phyloP scores from a whole-genome alignment of 805 yeast genomes.

The Candida sanyiensis region DNA sequence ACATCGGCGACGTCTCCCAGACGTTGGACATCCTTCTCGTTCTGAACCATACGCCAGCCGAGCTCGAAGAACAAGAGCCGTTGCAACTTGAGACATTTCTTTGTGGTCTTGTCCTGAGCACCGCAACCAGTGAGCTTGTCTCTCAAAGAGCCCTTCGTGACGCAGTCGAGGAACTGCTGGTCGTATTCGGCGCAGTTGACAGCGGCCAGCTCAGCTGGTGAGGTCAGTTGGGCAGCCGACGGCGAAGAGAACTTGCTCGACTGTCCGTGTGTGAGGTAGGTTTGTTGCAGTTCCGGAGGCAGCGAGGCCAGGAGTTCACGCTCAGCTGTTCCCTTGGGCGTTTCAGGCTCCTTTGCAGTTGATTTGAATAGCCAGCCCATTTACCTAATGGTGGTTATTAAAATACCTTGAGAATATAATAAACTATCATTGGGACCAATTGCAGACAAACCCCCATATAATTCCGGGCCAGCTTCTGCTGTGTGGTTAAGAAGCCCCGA shows the following conservation, averaged over 20 bases:
- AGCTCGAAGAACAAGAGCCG: constrained; percentile 13
- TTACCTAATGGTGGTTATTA: no score
- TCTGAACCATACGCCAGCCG: constrained; percentile 12
- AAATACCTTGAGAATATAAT: no score
- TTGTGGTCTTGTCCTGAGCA: constrained; percentile 8
- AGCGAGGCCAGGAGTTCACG: constrained; percentile 5
- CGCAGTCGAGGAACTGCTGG: constrained; percentile 17
- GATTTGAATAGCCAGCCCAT: constrained; percentile 8
- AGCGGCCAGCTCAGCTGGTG: constrained; percentile 2
- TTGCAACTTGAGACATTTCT: constrained; percentile 19
- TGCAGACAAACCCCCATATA: no score
- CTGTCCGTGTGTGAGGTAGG: constrained; percentile 1
- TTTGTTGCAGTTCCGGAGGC: constrained; percentile 2
- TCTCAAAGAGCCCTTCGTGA: constrained; percentile 17
- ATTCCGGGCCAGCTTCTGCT: no score
- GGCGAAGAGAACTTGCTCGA: no score
- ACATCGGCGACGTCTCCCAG: constrained; percentile 16
- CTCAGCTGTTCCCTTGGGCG: neutral
- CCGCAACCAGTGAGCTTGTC: constrained; percentile 19
- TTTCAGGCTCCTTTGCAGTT: neutral
- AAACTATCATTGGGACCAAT: no score
- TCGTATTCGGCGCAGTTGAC: constrained; percentile 23
- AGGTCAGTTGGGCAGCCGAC: neutral
- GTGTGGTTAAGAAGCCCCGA: no score
- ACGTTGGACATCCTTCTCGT: constrained; percentile 9